A percentile compares a stretch with the other conserved stretches of the same genome.
Conservation (phyloP, 345 rosid species). For the Gossypium mustelinum region DNA sequence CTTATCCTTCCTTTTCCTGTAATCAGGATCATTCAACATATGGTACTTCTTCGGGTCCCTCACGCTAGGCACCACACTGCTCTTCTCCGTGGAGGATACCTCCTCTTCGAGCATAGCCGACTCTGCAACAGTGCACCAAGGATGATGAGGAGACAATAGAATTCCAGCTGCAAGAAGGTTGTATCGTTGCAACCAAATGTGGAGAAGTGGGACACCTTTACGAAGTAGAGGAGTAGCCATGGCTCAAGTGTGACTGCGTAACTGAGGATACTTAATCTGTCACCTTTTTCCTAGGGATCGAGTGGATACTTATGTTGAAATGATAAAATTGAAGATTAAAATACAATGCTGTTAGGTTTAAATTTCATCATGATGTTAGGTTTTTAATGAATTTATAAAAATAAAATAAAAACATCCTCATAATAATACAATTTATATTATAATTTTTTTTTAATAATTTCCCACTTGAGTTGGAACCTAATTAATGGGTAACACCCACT, state of each 20-base stretch:
- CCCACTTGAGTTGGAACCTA: too few relatives aligned
- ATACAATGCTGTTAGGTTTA: too few relatives aligned
- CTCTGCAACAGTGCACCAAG: constrained; percentile 32
- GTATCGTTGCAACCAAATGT: constrained; percentile 31
- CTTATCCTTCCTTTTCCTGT: constrained; percentile 70
- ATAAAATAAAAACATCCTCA: too few relatives aligned
- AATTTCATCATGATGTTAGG: too few relatives aligned
- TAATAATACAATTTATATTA: too few relatives aligned
- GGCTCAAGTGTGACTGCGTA: background rate
- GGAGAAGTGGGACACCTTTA: constrained; percentile 35
- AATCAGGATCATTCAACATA: constrained; percentile 48
- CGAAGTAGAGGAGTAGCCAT: constrained; percentile 45
- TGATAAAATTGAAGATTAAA: too few relatives aligned
- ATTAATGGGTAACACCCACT: too few relatives aligned
- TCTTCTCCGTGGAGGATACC: constrained; percentile 29
- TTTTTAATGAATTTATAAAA: too few relatives aligned
- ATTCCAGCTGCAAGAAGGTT: constrained; percentile 20
- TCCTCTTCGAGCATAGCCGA: constrained; percentile 35
- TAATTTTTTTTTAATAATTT: too few relatives aligned
- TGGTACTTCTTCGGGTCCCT: constrained; percentile 29
- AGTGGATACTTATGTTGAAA: too few relatives aligned
- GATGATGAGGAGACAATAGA: constrained; percentile 25
- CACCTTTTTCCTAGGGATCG: background rate
- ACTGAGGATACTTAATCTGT: background rate
- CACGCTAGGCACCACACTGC: background rate